Conservation (phyloP, 768 basidiomycete species). For the Sporobolomyces pararoseus region DNA sequence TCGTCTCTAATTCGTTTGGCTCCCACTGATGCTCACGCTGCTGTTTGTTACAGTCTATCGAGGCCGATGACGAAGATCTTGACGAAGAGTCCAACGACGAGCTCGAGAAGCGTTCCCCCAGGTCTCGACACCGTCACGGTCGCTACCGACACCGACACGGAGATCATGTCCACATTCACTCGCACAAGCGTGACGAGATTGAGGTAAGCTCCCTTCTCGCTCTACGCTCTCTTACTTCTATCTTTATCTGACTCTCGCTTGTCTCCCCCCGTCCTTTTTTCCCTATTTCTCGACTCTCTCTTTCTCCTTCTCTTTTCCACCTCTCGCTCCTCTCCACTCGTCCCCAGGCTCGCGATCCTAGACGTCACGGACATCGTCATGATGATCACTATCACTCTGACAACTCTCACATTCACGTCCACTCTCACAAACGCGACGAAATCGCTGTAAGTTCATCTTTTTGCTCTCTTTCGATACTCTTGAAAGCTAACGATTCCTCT, state of each 20-base stretch:
- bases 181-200: conserved; percentile 32
- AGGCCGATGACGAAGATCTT: background rate
- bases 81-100: background rate
- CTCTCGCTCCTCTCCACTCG: too few species aligned
- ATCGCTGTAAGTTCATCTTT: conserved; percentile 2
- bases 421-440: conserved; percentile 35
- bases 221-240: background rate
- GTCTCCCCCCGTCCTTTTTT: background rate
- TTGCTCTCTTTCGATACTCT: background rate
- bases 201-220: conserved; percentile 16
- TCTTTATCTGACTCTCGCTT: too few species aligned
- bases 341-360: conserved; percentile 6
- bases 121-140: conserved; percentile 1
- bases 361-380: background rate
- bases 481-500: background rate
- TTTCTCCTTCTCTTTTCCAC: background rate
- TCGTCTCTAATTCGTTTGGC: background rate
- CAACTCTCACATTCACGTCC: conserved; percentile 17
- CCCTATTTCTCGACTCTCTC: background rate
- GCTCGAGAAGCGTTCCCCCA: conserved; percentile 3
- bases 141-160: conserved; percentile 2
- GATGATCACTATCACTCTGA: background rate
- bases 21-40: background rate
- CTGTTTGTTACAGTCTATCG: too few species aligned
- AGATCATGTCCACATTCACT: conserved; percentile 17